Conservation (phyloP, 257 asterid genomes). For the Nicotiana otophora region DNA sequence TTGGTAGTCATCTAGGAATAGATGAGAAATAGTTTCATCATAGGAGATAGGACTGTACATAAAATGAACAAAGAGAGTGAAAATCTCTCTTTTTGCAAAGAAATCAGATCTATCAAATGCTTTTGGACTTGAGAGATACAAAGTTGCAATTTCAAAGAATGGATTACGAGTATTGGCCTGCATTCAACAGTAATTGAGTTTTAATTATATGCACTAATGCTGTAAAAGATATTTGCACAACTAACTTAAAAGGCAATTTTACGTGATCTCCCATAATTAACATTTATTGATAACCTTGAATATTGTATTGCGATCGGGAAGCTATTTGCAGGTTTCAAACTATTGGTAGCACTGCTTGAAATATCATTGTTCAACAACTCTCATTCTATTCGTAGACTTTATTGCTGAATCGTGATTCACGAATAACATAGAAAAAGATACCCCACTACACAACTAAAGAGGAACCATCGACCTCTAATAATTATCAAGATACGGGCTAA, state of each 20-base stretch:
- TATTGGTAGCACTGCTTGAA: background rate
- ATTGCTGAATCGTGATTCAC: background rate
- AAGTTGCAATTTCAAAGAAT: background rate
- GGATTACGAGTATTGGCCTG: background rate
- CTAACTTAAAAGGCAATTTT: background rate
- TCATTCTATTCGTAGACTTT: background rate
- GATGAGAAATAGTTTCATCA: constrained; percentile 12
- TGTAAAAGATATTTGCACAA: background rate
- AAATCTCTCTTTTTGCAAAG: background rate
- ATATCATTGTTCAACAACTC: background rate
- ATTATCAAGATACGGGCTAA: background rate
- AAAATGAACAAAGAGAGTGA: background rate
- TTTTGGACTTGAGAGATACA: background rate
- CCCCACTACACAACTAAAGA: background rate
- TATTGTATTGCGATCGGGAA: background rate
- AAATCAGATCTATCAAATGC: constrained; percentile 4
- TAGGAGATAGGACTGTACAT: constrained; percentile 1
- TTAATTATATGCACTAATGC: background rate
- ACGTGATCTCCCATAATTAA: background rate
- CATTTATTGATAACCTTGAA: background rate
- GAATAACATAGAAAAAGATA: background rate
- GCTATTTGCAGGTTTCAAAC: background rate
- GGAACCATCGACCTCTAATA: background rate
- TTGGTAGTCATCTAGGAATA: constrained; percentile 8
- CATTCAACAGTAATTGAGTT: background rate